Percentiles rank a stretch among this genome's conserved stretches.
phyloP scores from a whole-genome alignment of 257 asterid species.

The Solanum paucissectum region DNA sequence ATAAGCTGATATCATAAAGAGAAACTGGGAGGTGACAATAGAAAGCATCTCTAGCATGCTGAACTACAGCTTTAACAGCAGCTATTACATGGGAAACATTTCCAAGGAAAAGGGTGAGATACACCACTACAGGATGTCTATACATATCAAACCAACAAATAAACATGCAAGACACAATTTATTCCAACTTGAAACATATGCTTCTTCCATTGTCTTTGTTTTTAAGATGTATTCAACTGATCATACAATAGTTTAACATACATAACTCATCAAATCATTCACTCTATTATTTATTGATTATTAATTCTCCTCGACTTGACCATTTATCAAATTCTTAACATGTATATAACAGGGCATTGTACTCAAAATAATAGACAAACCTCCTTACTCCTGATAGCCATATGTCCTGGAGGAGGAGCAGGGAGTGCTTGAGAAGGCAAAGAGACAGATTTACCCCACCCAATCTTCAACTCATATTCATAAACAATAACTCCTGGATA shows the following conservation, averaged over 20 bases:
- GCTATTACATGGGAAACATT: no score
- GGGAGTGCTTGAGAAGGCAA: no score
- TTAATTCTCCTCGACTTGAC: background rate
- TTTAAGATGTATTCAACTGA: background rate
- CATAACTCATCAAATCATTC: background rate
- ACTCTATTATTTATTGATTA: background rate
- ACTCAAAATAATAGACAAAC: conserved; percentile 19
- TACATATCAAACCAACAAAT: background rate
- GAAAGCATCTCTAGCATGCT: background rate
- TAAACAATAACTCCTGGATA: no score
- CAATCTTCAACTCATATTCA: no score
- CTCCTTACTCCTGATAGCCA: no score
- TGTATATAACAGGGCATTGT: background rate
- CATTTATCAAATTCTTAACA: background rate
- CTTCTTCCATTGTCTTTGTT: background rate
- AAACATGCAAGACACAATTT: background rate
- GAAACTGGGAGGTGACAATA: no score
- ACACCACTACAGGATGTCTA: background rate
- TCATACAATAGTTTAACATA: background rate
- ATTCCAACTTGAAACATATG: background rate
- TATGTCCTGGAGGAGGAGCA: no score
- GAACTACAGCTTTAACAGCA: background rate
- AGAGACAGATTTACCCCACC: no score
- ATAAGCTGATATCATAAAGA: no score
- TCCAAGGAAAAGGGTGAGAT: background rate